Percentiles rank a stretch among this genome's conserved stretches.
Conservation (phyloP, 371 early-diverging fungal species). For the Phascolomyces articulosus region DNA sequence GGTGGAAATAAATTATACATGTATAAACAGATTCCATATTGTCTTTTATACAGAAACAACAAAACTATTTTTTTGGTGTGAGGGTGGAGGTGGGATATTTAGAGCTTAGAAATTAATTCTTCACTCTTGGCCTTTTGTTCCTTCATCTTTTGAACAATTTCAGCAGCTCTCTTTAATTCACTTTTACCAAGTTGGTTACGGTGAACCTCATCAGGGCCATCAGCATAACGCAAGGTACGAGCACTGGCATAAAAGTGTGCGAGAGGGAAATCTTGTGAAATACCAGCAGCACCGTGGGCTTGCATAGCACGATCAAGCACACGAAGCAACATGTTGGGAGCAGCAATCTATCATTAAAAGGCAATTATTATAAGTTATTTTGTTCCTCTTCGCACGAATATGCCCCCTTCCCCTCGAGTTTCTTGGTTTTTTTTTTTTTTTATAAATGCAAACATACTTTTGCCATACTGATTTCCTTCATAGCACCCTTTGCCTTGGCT, state of each 20-base stretch:
- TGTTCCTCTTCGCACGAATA: too few relatives aligned
- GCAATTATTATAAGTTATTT: too few relatives aligned
- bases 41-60: too few relatives aligned
- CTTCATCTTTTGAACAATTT: constrained; percentile 28
- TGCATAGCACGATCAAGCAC: constrained; percentile 92
- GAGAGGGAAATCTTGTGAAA: constrained; percentile 87
- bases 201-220: constrained; percentile 62
- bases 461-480: constrained; percentile 94
- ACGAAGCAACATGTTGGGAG: constrained; percentile 75
- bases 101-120: not conserved
- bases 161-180: constrained; percentile 50
- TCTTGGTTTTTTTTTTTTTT: not conserved
- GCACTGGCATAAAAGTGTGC: constrained; percentile 84
- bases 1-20: too few relatives aligned
- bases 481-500: constrained; percentile 83
- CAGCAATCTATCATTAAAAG: constrained; percentile 42
- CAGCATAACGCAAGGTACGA: constrained; percentile 91
- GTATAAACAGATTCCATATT: too few relatives aligned
- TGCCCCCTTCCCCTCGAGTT: too few relatives aligned
- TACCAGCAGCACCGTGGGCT: constrained; percentile 89
- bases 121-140: constrained; percentile 38
- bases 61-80: too few relatives aligned
- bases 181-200: constrained; percentile 43
- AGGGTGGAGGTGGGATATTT: too few relatives aligned
- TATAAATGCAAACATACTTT: constrained; percentile 65